These are phyloP conservation scores for Tilletia indica DNA, from an alignment of 1,284 basidiomycete genomes.

Conservation along the genomic window DNA sequence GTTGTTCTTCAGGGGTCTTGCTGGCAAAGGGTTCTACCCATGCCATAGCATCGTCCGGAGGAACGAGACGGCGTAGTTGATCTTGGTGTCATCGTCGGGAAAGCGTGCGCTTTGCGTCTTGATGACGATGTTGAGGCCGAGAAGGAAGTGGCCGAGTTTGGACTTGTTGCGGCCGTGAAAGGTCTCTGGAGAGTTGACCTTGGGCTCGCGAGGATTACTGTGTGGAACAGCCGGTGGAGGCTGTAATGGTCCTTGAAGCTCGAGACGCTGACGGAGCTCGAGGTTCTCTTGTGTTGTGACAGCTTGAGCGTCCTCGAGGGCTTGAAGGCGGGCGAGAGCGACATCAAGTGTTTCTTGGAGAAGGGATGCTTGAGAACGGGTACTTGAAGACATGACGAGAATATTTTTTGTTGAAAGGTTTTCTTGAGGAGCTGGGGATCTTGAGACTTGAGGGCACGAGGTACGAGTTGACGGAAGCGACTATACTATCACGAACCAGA, in stretches of 20 bases:
- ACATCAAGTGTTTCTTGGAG: neutral
- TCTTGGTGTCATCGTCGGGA: too few relatives aligned
- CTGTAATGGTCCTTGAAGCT: neutral
- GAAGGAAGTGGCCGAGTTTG: slow-evolving; percentile 9
- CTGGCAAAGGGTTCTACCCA: slow-evolving; percentile 6
- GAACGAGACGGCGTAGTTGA: slow-evolving; percentile 11
- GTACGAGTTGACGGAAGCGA: too few relatives aligned
- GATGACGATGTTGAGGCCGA: slow-evolving; percentile 8
- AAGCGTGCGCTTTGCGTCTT: neutral
- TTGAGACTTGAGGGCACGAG: too few relatives aligned
- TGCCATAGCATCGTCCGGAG: slow-evolving; percentile 9
- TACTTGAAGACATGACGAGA: too few relatives aligned
- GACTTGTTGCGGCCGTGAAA: slow-evolving; percentile 11
- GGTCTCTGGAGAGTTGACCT: neutral
- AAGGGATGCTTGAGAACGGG: too few relatives aligned
- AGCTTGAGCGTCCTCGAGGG: neutral
- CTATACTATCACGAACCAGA: too few relatives aligned
- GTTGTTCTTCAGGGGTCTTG: neutral
- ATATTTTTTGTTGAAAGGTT: too few relatives aligned
- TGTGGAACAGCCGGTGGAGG: neutral
- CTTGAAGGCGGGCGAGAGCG: neutral
- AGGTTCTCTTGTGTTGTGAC: neutral
- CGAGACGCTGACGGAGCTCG: neutral
- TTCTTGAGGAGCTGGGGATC: too few relatives aligned
- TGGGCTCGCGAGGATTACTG: neutral